These are phyloP conservation scores for Hydnomerulius pinastri DNA, from an alignment of 768 basidiomycete species.

Conservation along the genomic window DNA sequence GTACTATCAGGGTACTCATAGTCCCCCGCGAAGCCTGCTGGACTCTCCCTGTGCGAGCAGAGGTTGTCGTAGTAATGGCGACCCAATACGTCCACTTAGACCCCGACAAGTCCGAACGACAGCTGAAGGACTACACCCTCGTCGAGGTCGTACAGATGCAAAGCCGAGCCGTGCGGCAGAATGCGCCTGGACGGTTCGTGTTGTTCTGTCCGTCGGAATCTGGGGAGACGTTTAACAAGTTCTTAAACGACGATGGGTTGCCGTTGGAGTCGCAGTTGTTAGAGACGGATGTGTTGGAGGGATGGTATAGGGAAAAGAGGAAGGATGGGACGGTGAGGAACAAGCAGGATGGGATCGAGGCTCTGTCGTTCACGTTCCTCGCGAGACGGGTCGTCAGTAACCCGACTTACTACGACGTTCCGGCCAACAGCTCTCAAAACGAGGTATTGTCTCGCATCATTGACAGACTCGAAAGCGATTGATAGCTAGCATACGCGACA, in stretches of 20 bases:
- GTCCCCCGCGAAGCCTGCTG: constrained; percentile 85
- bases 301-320: constrained; percentile 49
- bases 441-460: constrained; percentile 70
- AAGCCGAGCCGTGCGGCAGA: constrained; percentile 72
- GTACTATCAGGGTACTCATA: constrained; percentile 77
- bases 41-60: constrained; percentile 83
- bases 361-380: constrained; percentile 81
- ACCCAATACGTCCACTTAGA: constrained; percentile 76
- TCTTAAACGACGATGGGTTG: constrained; percentile 79
- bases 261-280: constrained; percentile 83
- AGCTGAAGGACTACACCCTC: constrained; percentile 77
- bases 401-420: constrained; percentile 80
- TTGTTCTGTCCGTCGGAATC: constrained; percentile 90
- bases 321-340: constrained; percentile 40
- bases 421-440: constrained; percentile 39
- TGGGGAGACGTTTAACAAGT: constrained; percentile 76
- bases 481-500: not conserved
- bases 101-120: constrained; percentile 54
- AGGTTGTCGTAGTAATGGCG: constrained; percentile 86
- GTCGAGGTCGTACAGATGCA: constrained; percentile 92
- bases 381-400: constrained; percentile 71
- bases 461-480: constrained; percentile 45
- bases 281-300: constrained; percentile 47
- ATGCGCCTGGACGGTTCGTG: constrained; percentile 65
- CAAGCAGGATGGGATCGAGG: constrained; percentile 74